These are phyloP conservation scores for Corynespora cassiicola DNA, from an alignment of 2,329 filamentous ascomycete genomes.

Conservation along the genomic window DNA sequence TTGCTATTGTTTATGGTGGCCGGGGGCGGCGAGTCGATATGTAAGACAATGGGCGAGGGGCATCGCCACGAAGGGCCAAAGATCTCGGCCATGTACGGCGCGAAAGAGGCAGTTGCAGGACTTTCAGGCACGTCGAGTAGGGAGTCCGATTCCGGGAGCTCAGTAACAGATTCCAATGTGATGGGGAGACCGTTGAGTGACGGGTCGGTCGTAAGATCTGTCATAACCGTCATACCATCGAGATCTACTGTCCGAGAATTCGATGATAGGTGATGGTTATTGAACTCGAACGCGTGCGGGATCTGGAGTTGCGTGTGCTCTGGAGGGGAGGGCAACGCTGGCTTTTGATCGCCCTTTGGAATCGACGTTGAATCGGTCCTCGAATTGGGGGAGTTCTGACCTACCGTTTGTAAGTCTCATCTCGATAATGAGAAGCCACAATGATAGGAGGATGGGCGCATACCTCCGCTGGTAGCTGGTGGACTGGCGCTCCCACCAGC, in stretches of 20 bases:
- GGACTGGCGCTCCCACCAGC: constrained; percentile 14
- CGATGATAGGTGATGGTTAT: constrained; percentile 8
- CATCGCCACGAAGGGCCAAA: constrained; percentile 36
- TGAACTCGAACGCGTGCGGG: constrained; percentile 20
- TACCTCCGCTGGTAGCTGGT: constrained; percentile 32
- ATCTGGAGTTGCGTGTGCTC: constrained; percentile 10
- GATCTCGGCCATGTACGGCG: constrained; percentile 38
- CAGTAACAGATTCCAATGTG: constrained; percentile 20
- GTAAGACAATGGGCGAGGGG: constrained; percentile 36
- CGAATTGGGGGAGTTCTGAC: constrained; percentile 27
- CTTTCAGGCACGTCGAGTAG: constrained; percentile 21
- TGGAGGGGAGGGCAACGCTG: constrained; percentile 14
- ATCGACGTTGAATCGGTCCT: constrained; percentile 20
- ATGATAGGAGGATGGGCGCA: constrained; percentile 17
- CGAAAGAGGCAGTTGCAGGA: constrained; percentile 32
- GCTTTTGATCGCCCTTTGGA: constrained; percentile 17
- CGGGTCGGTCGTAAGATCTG: constrained; percentile 13
- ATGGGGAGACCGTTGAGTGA: constrained; percentile 15
- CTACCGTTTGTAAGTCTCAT: constrained; percentile 34
- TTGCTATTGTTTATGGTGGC: constrained; percentile 8
- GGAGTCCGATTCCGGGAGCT: constrained; percentile 17
- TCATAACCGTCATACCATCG: constrained; percentile 40
- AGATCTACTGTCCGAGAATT: constrained; percentile 28
- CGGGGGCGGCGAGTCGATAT: constrained; percentile 29
- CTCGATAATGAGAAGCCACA: constrained; percentile 5